Conservation (phyloP, 305 asterid genomes). For the Petunia hybrid region DNA sequence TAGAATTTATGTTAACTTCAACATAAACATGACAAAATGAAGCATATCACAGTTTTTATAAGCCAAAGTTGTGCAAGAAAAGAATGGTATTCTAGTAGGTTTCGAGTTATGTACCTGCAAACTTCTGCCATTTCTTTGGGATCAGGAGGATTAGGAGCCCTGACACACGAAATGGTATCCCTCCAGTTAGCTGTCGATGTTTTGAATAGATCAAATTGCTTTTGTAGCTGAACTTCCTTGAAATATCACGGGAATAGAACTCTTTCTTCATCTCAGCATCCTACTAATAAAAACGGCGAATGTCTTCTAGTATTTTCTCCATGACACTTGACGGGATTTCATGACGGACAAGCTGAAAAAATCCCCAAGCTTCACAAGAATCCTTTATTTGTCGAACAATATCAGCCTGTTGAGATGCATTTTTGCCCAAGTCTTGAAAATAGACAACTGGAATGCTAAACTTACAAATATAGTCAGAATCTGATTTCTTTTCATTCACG, state of each 20-base stretch:
- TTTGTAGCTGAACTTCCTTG: slow-evolving; percentile 9
- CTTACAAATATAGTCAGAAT: neutral
- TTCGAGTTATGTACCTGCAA: slow-evolving; percentile 13
- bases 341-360: slow-evolving; percentile 41
- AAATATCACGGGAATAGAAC: neutral
- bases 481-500: slow-evolving; percentile 25
- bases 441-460: slow-evolving; percentile 52
- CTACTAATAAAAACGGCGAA: slow-evolving; percentile 32
- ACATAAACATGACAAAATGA: no score
- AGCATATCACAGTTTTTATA: no score
- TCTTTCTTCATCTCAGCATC: slow-evolving; percentile 31
- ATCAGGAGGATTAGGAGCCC: slow-evolving; percentile 36
- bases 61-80: no score
- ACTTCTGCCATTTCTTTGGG: slow-evolving; percentile 32
- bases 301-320: slow-evolving; percentile 23
- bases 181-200: slow-evolving; percentile 35
- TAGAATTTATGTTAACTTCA: no score
- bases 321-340: slow-evolving; percentile 7
- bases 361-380: slow-evolving; percentile 33
- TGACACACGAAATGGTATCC: slow-evolving; percentile 30
- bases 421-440: slow-evolving; percentile 35
- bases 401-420: slow-evolving; percentile 27
- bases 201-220: slow-evolving; percentile 37
- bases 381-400: slow-evolving; percentile 37
- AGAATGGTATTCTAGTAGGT: no score